Base-by-base conservation (phyloP, 305 asterid genomes). In the Solanum hybrid region DNA sequence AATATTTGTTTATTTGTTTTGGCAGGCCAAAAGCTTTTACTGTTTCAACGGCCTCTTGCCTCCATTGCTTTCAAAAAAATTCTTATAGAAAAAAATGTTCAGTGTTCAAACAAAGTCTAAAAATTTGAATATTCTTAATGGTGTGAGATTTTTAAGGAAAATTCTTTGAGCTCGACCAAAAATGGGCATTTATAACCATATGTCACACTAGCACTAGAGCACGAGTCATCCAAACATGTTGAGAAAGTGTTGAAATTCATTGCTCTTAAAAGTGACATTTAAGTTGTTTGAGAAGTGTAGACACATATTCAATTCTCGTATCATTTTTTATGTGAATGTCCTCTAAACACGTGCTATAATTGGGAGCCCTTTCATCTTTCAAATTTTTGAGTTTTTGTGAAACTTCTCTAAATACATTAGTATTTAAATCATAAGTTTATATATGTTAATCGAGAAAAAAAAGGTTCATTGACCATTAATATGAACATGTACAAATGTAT, bases 21-120 rank as follows among this genome's bases (percentile, higher is more conserved):
- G 90, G 93, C 93, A 91, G 76, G 42, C 76, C 38, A 42, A 31
- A 51, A 38, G 38, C 82, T 88, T 79, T 19, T 38, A 91, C 90
- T 31, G 27, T 78, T 86, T 84, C 91, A 71, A 91, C 80, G 80
- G 89, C 92, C 90, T 64, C 8, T 66, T 88, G 79, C 34, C 69
- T 42, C 22, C 45, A 79, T 26, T 40, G 35, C 35, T 38, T 79
- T 79, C 66, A 79, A 79, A 37, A 2, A 37, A 22, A 1, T n/a
- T 36, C 7, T 36, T n/a, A 0, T 37, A 37, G n/a, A 2, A 11
- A 79, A 75, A 10, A 1, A 2, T 10, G 15, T 4, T 24, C 0
- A 0, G 31, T 1, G 7, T 24, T 56, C 4, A 3, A 69, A 69
- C 7, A 24, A 69, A 69, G 32, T n/a, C 14, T 66, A n/a, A 2